Base-by-base conservation (phyloP, 148 eudicot species). In the Rhododendron griersonianum region DNA sequence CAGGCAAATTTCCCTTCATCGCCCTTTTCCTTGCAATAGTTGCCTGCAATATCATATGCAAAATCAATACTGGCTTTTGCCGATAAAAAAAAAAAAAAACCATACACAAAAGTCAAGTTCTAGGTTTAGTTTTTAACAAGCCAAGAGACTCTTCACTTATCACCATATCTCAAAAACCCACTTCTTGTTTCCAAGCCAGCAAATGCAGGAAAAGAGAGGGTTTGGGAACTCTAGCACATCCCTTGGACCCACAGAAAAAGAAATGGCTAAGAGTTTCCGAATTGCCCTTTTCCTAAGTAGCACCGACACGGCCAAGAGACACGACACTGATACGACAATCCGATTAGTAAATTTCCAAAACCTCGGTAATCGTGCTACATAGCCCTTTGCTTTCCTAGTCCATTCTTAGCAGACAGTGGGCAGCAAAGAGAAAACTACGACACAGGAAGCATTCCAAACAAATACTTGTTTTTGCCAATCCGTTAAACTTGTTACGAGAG, bases 391-490 rank as follows among this genome's bases (percentile, higher is more conserved):
- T 4, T 16, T 57, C 63, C 2, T 57, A 18, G 23, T 16, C 6
- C 23, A 57, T 57, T 57, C 21, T 47, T 7, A 4, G 23, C 4
- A 57, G 23, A 57, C 23, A 57, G 23, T 57, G 8, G 7, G 28
- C 1, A 11, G 21, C 7, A 80, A 13, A 23, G 50, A 11, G n/a
- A 80, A 80, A 30, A 48, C 51, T 75, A 47, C 14, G 48, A n/a
- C n/a, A 48, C 3, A 7, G 44, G 39, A 19, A 19, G n/a, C 92
- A 88, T 89, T 81, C 86, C 80, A 39, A 39, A 39, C 1, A 41
- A 5, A 41, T 5, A 41, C 7, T 7, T 41, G 44, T 41, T 41
- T 41, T 41, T 41, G 44, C 92, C 92, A 91, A 21, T 92, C 82
- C 10, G 88, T 88, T 74, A 79, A 82, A 81, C 39, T 30, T 44